Percentiles rank a stretch among this genome's conserved stretches.
These are phyloP conservation scores for Amphicarpaea edgeworthii DNA, from an alignment of 306 rosid species.

Conservation along the genomic window DNA sequence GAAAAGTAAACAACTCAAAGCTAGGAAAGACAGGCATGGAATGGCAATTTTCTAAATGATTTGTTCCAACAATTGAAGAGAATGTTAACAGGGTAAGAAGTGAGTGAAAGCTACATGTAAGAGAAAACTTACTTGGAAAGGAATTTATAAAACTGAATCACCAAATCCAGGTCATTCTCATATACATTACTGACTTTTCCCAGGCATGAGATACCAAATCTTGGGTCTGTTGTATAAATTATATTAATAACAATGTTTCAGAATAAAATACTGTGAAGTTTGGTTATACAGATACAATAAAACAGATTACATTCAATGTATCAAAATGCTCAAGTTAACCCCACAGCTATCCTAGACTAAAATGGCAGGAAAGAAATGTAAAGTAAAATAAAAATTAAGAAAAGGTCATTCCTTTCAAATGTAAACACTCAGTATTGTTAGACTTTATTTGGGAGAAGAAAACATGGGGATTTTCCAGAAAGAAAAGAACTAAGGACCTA, in stretches of 20 bases:
- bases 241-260: not conserved
- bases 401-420: not conserved
- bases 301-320: constrained; percentile 21
- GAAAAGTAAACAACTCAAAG: constrained; percentile 37
- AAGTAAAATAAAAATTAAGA: not conserved
- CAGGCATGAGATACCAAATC: constrained; percentile 76
- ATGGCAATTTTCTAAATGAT: constrained; percentile 7
- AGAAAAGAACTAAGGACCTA: not conserved
- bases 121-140: constrained; percentile 61
- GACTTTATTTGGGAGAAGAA: not conserved
- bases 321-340: constrained; percentile 17
- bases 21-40: constrained; percentile 17
- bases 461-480: not conserved
- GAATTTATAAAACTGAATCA: constrained; percentile 74
- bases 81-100: constrained; percentile 10
- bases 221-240: constrained; percentile 63
- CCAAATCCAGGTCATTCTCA: constrained; percentile 79
- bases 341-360: constrained; percentile 26
- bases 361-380: not conserved
- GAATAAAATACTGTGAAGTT: constrained; percentile 6
- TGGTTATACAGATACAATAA: constrained; percentile 11
- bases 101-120: constrained; percentile 16
- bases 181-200: constrained; percentile 70
- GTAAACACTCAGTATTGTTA: not conserved
- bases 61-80: constrained; percentile 6